Evolutionary conservation across 73 alveolate genomes (phyloP), one percentile per base, ranked within the genome.

Genomic region (Breviolum minutum): DNA sequence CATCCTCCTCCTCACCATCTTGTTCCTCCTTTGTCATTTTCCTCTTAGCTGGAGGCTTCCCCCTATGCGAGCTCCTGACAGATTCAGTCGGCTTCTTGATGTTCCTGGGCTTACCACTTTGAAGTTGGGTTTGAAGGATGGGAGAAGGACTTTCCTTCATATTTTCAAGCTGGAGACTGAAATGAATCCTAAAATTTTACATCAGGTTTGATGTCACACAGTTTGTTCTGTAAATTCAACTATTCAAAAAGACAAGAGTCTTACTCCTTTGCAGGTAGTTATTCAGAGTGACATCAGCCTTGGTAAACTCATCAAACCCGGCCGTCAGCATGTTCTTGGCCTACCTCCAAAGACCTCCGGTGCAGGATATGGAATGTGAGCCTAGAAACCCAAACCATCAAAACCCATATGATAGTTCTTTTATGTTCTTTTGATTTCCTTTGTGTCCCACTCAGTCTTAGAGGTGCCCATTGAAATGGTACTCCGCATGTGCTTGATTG

Each of bases 41-140:
- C n/a, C 62, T 24, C 92, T 83, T 83, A 2, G 74, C 68, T 9
- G 91, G 32, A 48, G 76, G 22, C 71, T 81, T 81, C 8, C 16
- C 69, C 22, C 14, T 22, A 2, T 77, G 63, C 63, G 70, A 6
- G 89, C 76, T 20, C 26, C n/a, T 26, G 76, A 81, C 92, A 19
- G 94, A 86, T 61, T 62, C 94, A 62, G 94, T n/a, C 19, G 94
- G 62, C 64, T 63, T 63, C 22, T 86, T 86, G 80, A 86, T 86
- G 94, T 86, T 86, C 94, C 94, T 86, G 9, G 63, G 71, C n/a
- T 73, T 68, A 2, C 3, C 17, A 17, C 24, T 1, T 2, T 14
- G 77, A 68, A 40, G 54, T 40, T 40, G 54, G 0, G 54, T 40
- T 40, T 40, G 54, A 40, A 40, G 54, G 54, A 40, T 40, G 54